Base-by-base conservation (phyloP, 148 eudicot genomes). In the Rhododendron simsii region DNA sequence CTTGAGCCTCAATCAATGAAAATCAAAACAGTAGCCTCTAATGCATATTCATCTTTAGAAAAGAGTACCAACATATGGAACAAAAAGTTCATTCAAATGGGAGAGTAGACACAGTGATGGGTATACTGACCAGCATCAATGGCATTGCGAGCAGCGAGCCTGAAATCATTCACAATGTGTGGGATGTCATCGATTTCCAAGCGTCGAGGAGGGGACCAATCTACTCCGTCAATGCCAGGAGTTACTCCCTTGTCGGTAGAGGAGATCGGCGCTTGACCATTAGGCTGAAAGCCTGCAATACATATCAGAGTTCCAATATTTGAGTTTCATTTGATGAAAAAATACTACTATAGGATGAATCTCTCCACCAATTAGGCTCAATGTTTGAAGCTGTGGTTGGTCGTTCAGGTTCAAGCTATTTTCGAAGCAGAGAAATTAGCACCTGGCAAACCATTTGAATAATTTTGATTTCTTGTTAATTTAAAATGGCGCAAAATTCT, bases 91-190 rank as follows among this genome's bases (percentile, higher is more conserved):
- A 77, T 41, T 44, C 8, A 45, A 21, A 78, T 44, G 14, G 33
- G 13, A 12, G 50, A 44, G 14, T 39, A 41, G 50, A 77, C 26
- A 13, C 45, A 50, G 13, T 80, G 18, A 23, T 37, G 2, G 16
- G 74, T 26, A 21, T 1, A 28, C 50, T 59, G 33, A 90, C 92
- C 92, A 9, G 89, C 92, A n/a, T 90, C 88, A 16, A 90, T 88
- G 63, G 90, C 90, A 61, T 90, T 88, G 13, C 88, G 84, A 0
- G 92, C 92, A 77, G 90, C 90, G 13, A 88, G 65, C 71, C 86
- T 82, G 59, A 90, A 90, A 53, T 90, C 90, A 50, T 88, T 85
- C 18, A 90, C 89, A 14, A 90, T 78, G 7, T 7, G 57, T 0
- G 92, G 90, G 53, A 90, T 85, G 63, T 90, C 90, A 20, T 90